Conservation (phyloP, 2,329 filamentous ascomycete species). For the Colletotrichum tamarilloi region DNA sequence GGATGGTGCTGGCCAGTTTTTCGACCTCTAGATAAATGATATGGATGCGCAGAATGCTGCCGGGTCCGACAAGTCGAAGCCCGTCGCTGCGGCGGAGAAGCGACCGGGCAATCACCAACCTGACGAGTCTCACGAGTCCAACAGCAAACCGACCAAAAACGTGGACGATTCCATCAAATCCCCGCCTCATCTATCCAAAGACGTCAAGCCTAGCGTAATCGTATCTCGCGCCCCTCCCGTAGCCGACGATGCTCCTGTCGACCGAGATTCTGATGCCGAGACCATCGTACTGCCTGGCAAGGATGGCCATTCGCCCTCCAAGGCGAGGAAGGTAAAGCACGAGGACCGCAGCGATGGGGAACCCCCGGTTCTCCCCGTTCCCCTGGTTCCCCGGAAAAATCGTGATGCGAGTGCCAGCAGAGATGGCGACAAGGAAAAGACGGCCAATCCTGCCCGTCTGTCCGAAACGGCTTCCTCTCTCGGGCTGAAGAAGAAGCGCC, state of each 20-base stretch:
- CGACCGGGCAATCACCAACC: constrained; percentile 48
- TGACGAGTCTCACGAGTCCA: constrained; percentile 39
- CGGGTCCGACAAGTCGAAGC: constrained; percentile 71
- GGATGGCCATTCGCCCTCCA: constrained; percentile 72
- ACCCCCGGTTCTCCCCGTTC: constrained; percentile 46
- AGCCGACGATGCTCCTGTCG: constrained; percentile 56
- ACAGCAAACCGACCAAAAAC: constrained; percentile 22
- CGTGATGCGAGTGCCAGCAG: constrained; percentile 47
- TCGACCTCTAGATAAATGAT: constrained; percentile 68
- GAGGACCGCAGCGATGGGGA: constrained; percentile 72
- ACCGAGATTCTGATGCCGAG: constrained; percentile 77
- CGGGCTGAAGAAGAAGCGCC: constrained; percentile 62
- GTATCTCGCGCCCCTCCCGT: constrained; percentile 43
- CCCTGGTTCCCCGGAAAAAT: constrained; percentile 45
- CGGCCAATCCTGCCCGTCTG: constrained; percentile 43
- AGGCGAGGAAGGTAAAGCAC: constrained; percentile 72
- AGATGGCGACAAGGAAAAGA: constrained; percentile 48
- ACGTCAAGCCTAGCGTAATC: constrained; percentile 39
- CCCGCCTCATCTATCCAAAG: constrained; percentile 14
- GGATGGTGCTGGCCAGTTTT: constrained; percentile 68
- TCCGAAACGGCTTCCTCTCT: constrained; percentile 41
- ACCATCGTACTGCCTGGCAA: constrained; percentile 76
- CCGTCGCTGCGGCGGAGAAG: constrained; percentile 61
- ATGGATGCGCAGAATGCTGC: constrained; percentile 77
- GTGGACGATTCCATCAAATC: constrained; percentile 32